Conservation (phyloP, 352 stramenopile genomes). For the Phytophthora capsici region DNA sequence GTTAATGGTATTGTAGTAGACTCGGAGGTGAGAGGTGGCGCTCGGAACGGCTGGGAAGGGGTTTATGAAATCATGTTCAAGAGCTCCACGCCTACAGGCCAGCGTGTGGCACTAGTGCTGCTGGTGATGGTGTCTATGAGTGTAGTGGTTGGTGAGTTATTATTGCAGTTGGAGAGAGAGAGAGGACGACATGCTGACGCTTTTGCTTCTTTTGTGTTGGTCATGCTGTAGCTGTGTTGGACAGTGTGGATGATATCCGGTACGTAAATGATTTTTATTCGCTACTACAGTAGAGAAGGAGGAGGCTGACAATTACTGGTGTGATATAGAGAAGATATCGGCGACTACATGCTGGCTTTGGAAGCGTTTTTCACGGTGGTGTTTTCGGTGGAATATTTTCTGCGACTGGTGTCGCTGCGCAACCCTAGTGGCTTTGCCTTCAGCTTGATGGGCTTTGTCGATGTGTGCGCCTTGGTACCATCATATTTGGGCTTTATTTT, state of each 20-base stretch:
- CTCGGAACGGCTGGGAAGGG: constrained; percentile 50
- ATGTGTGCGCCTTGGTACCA: constrained; percentile 80
- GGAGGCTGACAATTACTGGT: constrained; percentile 7
- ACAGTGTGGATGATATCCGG: constrained; percentile 73
- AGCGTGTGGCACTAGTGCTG: constrained; percentile 62
- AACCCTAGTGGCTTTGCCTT: constrained; percentile 68
- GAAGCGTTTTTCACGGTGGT: constrained; percentile 87
- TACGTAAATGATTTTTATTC: too few species aligned
- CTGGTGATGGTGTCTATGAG: constrained; percentile 79
- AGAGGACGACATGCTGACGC: background rate
- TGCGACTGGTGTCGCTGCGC: constrained; percentile 71
- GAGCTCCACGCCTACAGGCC: constrained; percentile 63
- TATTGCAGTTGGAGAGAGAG: constrained; percentile 2
- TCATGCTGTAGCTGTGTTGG: constrained; percentile 63
- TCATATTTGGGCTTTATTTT: constrained; percentile 77
- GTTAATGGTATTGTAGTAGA: constrained; percentile 82
- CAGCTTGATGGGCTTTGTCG: constrained; percentile 78
- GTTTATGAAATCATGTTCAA: constrained; percentile 78
- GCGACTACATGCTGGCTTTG: constrained; percentile 70
- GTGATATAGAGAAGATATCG: constrained; percentile 61
- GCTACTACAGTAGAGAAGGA: too few species aligned
- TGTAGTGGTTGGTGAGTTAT: constrained; percentile 60
- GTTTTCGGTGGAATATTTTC: constrained; percentile 83
- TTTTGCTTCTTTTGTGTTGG: constrained; percentile 41
- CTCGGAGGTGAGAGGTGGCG: constrained; percentile 71